A percentile compares a stretch with the other conserved stretches of the same genome.
Evolutionary conservation across 768 basidiomycete species (phyloP).

Genomic region (Boletellus ananas): DNA sequence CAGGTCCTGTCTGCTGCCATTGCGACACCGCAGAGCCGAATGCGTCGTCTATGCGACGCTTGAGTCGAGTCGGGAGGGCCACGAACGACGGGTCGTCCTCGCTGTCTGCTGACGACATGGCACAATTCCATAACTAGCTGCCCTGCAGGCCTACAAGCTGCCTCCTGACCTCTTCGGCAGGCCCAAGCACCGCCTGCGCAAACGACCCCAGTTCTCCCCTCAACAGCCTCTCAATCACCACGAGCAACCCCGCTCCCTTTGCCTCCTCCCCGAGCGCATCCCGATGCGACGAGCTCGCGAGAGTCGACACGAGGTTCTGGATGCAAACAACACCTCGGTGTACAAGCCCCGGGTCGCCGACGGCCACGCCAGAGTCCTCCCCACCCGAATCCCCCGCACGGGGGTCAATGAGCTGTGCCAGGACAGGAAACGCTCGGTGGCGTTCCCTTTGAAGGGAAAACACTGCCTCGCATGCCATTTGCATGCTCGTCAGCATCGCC

Average conservation of each 20-base stretch:
- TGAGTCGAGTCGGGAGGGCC: slow-evolving; percentile 39
- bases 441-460: slow-evolving; percentile 61
- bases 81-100: slow-evolving; percentile 34
- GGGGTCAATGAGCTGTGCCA: slow-evolving; percentile 68
- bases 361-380: slow-evolving; percentile 30
- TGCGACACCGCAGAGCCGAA: slow-evolving; percentile 36
- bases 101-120: slow-evolving; percentile 12
- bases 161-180: slow-evolving; percentile 51
- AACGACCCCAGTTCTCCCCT: slow-evolving; percentile 37
- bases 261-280: slow-evolving; percentile 49
- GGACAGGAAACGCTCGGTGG: slow-evolving; percentile 58
- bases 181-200: slow-evolving; percentile 39
- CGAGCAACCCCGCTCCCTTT: slow-evolving; percentile 48
- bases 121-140: slow-evolving; percentile 2
- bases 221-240: slow-evolving; percentile 48
- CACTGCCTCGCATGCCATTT: slow-evolving; percentile 58
- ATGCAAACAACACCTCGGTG: slow-evolving; percentile 79
- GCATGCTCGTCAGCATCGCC: slow-evolving; percentile 69
- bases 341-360: slow-evolving; percentile 55
- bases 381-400: slow-evolving; percentile 32
- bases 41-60: slow-evolving; percentile 48
- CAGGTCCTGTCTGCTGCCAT: background rate
- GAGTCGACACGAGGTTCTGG: slow-evolving; percentile 54
- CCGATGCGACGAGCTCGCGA: slow-evolving; percentile 37
- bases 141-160: slow-evolving; percentile 30